These are phyloP conservation scores for Phytophthora citricola DNA, from an alignment of 352 stramenopile species.

Conservation along the genomic window DNA sequence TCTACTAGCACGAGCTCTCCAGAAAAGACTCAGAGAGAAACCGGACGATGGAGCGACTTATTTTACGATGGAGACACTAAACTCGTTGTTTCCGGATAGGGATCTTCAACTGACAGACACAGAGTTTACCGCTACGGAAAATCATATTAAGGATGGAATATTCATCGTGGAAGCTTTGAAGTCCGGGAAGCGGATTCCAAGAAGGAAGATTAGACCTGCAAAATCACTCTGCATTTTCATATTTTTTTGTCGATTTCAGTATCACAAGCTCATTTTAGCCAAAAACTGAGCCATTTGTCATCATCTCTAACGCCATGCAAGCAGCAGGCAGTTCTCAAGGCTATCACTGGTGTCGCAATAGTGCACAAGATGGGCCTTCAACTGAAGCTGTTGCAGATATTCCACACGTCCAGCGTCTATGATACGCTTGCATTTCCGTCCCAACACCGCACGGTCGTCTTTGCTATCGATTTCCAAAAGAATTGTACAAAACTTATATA, in stretches of 20 bases:
- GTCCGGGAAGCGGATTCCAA: conserved; percentile 5
- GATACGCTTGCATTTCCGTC: conserved; percentile 81
- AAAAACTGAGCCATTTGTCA: too few relatives aligned
- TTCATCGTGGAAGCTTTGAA: conserved; percentile 16
- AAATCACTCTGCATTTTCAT: neutral
- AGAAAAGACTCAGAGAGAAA: conserved; percentile 3
- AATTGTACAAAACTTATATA: conserved; percentile 6
- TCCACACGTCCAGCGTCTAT: conserved; percentile 72
- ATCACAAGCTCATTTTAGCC: too few relatives aligned
- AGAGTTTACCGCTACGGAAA: conserved; percentile 19
- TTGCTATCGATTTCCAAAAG: conserved; percentile 45
- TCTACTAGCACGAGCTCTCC: conserved; percentile 22
- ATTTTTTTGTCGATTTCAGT: too few relatives aligned
- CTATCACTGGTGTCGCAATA: conserved; percentile 81
- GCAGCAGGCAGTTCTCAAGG: conserved; percentile 83
- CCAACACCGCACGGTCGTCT: conserved; percentile 63
- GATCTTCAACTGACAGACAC: neutral
- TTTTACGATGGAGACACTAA: conserved; percentile 19
- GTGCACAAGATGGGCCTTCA: conserved; percentile 77
- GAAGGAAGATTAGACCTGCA: neutral
- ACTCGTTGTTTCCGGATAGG: conserved; percentile 26
- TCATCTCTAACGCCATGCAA: conserved; percentile 57
- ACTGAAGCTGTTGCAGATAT: conserved; percentile 54
- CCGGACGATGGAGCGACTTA: neutral
- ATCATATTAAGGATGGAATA: conserved; percentile 27